A percentile compares a stretch with the other conserved stretches of the same genome.
phyloP scores from a whole-genome alignment of 108 stramenopile species.

The Nitzschia sp. region DNA sequence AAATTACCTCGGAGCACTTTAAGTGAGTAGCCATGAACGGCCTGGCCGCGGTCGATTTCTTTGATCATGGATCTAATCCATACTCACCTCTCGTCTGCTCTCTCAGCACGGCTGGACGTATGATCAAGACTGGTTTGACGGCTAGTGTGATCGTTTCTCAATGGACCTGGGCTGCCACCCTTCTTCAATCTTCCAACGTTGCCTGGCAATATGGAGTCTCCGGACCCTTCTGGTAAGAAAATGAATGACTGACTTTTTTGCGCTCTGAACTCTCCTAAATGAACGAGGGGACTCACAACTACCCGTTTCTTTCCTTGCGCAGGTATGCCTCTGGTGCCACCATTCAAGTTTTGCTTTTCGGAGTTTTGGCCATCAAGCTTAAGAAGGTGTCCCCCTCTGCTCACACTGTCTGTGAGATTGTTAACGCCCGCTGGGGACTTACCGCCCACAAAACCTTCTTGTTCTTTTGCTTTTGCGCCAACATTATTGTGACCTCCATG shows the following conservation, averaged over 20 bases:
- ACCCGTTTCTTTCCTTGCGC: background rate
- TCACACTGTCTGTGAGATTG: constrained; percentile 93
- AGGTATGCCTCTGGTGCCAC: constrained; percentile 91
- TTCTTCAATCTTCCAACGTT: constrained; percentile 93
- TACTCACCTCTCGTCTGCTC: background rate
- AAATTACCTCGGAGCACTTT: constrained; percentile 81
- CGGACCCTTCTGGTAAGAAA: constrained; percentile 92
- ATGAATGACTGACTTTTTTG: background rate
- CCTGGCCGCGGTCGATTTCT: too few relatives aligned
- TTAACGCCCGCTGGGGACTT: constrained; percentile 90
- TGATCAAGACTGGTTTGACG: constrained; percentile 91
- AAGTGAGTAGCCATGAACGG: too few relatives aligned
- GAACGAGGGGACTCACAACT: too few relatives aligned
- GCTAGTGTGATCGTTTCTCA: constrained; percentile 90
- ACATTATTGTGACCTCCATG: constrained; percentile 90
- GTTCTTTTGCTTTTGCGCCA: constrained; percentile 83
- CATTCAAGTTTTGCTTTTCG: constrained; percentile 92
- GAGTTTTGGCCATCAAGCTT: constrained; percentile 90
- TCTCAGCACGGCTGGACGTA: constrained; percentile 91
- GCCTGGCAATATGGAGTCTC: constrained; percentile 93
- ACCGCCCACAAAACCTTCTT: constrained; percentile 89
- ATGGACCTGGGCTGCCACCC: constrained; percentile 96
- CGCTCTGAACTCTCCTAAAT: background rate
- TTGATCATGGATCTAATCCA: too few relatives aligned
- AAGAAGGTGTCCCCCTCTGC: constrained; percentile 90